Evolutionary conservation across 2,329 filamentous ascomycete species (phyloP), one percentile per base, ranked within the genome.

Genomic region (Penicillium paneum): DNA sequence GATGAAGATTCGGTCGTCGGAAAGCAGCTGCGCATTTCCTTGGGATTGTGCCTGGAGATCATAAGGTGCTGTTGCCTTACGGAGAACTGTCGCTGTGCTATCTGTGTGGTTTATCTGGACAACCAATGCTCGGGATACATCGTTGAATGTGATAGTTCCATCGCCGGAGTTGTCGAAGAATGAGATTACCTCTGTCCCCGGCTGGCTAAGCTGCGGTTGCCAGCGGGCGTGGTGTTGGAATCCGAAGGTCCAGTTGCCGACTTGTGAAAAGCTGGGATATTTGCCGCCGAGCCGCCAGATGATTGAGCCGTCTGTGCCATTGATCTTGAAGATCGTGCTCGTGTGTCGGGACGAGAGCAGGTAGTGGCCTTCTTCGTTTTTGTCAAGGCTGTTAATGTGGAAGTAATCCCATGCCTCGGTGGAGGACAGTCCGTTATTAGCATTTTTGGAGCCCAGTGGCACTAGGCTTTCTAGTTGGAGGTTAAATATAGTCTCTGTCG

Each of bases 211-310:
- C 15, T 59, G 31, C 2, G 43, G 26, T 5, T 39, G 45, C 17
- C 52, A 56, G 2, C 60, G 58, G 5, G 61, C 58, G 24, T 64
- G 34, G 17, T 64, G 61, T 45, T 64, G 61, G 24, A 47, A 76
- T 55, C 53, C 68, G 67, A 66, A 76, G 69, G 55, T 76, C 72
- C 60, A 76, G 69, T 72, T 74, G 67, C 59, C 74, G 2, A 7
- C 35, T 24, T 46, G 58, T 5, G 31, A 28, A 19, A 61, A 52
- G 15, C 10, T 39, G 1, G 63, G 64, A 7, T 58, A 52, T 26
- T 52, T 63, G 3, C 67, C 67, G 4, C 66, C 64, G 15, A 69
- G 59, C 5, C 56, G 55, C 67, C 67, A 70, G 13, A 69, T 62
- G 13, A 70, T 54, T 11, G 65, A 58, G 11, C 67, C 67, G 17